These are phyloP conservation scores for Sarcodon sp. DNA, from an alignment of 768 basidiomycete species.

Conservation along the genomic window DNA sequence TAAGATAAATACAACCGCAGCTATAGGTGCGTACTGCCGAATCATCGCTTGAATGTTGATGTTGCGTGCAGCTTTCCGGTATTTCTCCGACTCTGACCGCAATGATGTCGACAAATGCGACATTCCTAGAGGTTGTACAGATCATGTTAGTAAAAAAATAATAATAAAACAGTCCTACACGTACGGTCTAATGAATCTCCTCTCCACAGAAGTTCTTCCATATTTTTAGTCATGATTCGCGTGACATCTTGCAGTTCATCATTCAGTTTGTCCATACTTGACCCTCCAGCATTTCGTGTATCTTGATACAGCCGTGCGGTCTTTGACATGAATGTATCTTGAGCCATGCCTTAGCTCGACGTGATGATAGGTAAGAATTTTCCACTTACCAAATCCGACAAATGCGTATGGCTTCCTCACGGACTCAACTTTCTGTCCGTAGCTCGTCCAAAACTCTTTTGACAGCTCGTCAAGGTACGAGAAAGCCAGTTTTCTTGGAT, in stretches of 20 bases:
- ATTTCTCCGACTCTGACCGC: constrained; percentile 94
- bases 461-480: constrained; percentile 95
- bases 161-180: constrained; percentile 15
- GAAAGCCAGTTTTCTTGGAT: constrained; percentile 94
- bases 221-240: constrained; percentile 99
- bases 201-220: constrained; percentile 98
- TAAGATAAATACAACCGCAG: constrained; percentile 66
- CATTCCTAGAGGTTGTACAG: constrained; percentile 52
- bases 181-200: constrained; percentile 93
- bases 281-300: constrained; percentile 56
- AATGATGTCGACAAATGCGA: constrained; percentile 91
- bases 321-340: constrained; percentile 98
- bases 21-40: constrained; percentile 91
- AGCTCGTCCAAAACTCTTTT: constrained; percentile 89
- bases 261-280: constrained; percentile 77
- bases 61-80: constrained; percentile 88
- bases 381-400: constrained; percentile 81
- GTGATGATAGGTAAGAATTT: not conserved
- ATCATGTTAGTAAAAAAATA: not conserved
- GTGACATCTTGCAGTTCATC: constrained; percentile 97
- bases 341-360: not conserved
- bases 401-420: constrained; percentile 98
- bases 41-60: constrained; percentile 91
- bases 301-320: constrained; percentile 93
- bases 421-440: constrained; percentile 86